Evolutionary conservation across 495 filamentous ascomycete genomes (phyloP).

Genomic region (Aspergillus egyptiacus): DNA sequence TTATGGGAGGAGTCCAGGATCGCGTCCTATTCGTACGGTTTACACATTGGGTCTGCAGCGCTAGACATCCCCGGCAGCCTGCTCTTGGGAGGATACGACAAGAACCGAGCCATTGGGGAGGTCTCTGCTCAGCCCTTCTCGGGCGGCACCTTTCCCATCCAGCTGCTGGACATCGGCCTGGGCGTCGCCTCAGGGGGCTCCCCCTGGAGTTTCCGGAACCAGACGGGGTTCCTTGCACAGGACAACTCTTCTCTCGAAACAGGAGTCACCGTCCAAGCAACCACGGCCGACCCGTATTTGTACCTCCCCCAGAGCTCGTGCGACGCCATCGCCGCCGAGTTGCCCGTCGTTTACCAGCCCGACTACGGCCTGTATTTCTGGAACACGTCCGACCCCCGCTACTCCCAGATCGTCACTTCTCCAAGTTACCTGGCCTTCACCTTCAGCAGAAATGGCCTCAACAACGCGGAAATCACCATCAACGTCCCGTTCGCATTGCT

Average conservation of each 20-base stretch:
- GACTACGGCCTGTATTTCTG: slow-evolving; percentile 45
- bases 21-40: slow-evolving; percentile 43
- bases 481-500: slow-evolving; percentile 50
- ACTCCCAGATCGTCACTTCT: slow-evolving; percentile 39
- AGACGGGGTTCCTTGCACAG: slow-evolving; percentile 28
- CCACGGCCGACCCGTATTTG: slow-evolving; percentile 42
- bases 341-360: slow-evolving; percentile 41
- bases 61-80: slow-evolving; percentile 38
- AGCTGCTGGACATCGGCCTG: slow-evolving; percentile 38
- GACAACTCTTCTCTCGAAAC: slow-evolving; percentile 25
- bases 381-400: slow-evolving; percentile 38
- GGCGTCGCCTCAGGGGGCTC: slow-evolving; percentile 36
- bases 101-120: slow-evolving; percentile 33
- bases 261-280: slow-evolving; percentile 23
- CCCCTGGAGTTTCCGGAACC: slow-evolving; percentile 32
- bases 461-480: slow-evolving; percentile 37
- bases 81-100: slow-evolving; percentile 48
- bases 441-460: slow-evolving; percentile 29
- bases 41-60: slow-evolving; percentile 48
- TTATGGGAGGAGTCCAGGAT: not conserved
- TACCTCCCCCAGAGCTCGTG: slow-evolving; percentile 47
- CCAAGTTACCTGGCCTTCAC: slow-evolving; percentile 46
- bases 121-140: slow-evolving; percentile 16
- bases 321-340: slow-evolving; percentile 37
- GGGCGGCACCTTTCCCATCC: slow-evolving; percentile 21